These are phyloP conservation scores for Metschnikowia picachoensis DNA, from an alignment of 805 yeast species.

Conservation along the genomic window DNA sequence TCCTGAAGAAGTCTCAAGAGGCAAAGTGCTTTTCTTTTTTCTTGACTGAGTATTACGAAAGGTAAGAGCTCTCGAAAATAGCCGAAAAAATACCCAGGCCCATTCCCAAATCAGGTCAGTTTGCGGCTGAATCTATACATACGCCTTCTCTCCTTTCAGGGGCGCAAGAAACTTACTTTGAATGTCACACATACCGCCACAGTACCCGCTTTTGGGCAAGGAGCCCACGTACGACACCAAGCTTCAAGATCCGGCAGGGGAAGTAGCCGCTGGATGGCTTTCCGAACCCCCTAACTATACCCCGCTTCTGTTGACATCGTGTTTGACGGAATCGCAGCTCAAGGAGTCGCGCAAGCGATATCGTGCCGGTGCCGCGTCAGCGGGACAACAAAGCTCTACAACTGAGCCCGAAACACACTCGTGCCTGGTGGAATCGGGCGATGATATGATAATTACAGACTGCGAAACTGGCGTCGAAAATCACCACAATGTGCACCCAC, in stretches of 20 bases:
- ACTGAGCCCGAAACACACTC: conserved; percentile 16
- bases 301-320: conserved; percentile 16
- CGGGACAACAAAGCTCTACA: conserved; percentile 8
- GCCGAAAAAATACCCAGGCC: too few species aligned
- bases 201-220: conserved; percentile 32
- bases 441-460: conserved; percentile 36
- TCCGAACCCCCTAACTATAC: conserved; percentile 23
- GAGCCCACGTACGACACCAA: conserved; percentile 31
- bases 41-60: too few species aligned
- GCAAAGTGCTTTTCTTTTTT: too few species aligned
- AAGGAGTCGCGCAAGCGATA: conserved; percentile 20
- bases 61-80: too few species aligned
- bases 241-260: conserved; percentile 28
- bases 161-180: not conserved
- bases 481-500: conserved; percentile 19
- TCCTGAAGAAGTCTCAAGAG: too few species aligned
- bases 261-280: conserved; percentile 31
- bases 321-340: conserved; percentile 12
- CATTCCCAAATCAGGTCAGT: not conserved
- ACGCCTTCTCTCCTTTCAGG: too few species aligned
- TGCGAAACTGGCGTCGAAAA: conserved; percentile 23
- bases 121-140: not conserved
- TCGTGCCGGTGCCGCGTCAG: conserved; percentile 18
- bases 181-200: conserved; percentile 24
- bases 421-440: conserved; percentile 23